Conservation (phyloP, 2,329 filamentous ascomycete species). For the Macroventuria anomochaeta region DNA sequence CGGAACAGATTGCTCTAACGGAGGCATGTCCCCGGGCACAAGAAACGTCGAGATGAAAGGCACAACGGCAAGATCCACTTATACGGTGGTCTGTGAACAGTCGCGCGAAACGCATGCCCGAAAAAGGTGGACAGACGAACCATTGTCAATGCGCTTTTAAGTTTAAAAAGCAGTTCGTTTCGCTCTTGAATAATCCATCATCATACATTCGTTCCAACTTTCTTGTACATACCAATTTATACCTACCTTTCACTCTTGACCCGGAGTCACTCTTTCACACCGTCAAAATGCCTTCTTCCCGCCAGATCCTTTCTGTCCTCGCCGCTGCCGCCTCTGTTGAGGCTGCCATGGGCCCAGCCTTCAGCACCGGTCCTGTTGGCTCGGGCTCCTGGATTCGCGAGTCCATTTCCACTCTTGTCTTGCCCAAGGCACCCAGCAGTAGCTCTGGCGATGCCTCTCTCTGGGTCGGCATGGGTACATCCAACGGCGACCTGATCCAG, state of each 20-base stretch:
- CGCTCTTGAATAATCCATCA: neutral
- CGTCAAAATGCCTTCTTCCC: constrained; percentile 23
- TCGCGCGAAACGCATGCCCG: neutral
- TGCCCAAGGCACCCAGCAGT: constrained; percentile 50
- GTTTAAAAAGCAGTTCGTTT: neutral
- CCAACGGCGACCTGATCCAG: constrained; percentile 58
- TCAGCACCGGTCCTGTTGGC: constrained; percentile 53
- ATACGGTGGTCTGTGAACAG: neutral
- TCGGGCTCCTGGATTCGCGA: constrained; percentile 54
- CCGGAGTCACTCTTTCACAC: neutral
- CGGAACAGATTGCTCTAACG: neutral
- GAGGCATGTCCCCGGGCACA: neutral
- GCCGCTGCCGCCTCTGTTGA: constrained; percentile 21
- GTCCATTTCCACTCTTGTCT: constrained; percentile 53
- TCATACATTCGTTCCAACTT: neutral
- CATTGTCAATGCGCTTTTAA: neutral
- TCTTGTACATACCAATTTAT: neutral
- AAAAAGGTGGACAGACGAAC: neutral
- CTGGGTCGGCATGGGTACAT: constrained; percentile 61
- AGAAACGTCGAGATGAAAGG: constrained; percentile 5
- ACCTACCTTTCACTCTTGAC: neutral
- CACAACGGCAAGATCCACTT: neutral
- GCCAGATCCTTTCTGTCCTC: constrained; percentile 16
- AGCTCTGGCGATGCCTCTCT: constrained; percentile 49
- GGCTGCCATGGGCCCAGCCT: constrained; percentile 34